Base-by-base conservation (phyloP, 805 yeast genomes). In the Monosporozyma yasuniensis region DNA sequence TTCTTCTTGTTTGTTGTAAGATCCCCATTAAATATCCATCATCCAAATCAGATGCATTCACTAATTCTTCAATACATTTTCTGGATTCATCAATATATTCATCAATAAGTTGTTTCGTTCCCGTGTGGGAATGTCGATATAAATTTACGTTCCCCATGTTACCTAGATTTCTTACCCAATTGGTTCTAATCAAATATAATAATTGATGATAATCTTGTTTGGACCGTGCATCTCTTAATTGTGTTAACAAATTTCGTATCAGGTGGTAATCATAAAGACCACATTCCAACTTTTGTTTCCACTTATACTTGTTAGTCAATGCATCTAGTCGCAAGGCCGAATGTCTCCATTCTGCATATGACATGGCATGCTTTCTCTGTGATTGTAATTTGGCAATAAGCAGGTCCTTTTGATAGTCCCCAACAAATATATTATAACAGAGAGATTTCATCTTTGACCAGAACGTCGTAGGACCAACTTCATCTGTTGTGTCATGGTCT, bases 131-230 rank as follows among this genome's bases (percentile, higher is more conserved):
- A 62, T 84, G 87, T 41, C 83, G 70, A 65, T 86, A 91, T 18
- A 91, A 71, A 56, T 80, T 77, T 21, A 81, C 77, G 63, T 88
- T 84, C 1, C 96, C 95, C 74, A 90, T 86, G 56, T 87, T 85
- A 1, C 95, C 97, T 49, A 87, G 66, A 59, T 89, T 87, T 52
- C 98, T 72, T 0, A 78, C 76, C 85, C 96, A 84, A 23, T 85
- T 80, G 0, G 96, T 90, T 51, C 97, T 67, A 3, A 91, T 79
- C n/a, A 86, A 68, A 57, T 85, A 87, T 12, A 90, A 64, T 32
- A 90, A 65, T 43, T 75, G 72, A 50, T 76, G 71, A 56, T 76
- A 76, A 60, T 91, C 85, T 18, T 75, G 72, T n/a, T 68, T 58
- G n/a, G 63, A 37, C 30, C 96, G 72, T 0, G 93, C 88, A 2